Conservation (phyloP, 1,139 yeast genomes). For the Blastobotrys persicus region DNA sequence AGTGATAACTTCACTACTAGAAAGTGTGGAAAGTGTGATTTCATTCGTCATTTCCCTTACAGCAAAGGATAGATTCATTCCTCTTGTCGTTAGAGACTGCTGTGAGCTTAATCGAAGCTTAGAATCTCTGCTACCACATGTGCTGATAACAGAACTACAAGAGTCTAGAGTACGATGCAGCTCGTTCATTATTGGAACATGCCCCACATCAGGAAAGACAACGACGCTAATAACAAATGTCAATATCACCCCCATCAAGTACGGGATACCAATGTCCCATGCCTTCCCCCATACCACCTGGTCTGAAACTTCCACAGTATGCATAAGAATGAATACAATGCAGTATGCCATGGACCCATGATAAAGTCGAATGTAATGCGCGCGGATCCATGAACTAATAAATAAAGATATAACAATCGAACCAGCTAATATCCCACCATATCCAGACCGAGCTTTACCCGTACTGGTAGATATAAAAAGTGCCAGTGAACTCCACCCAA, state of each 20-base stretch:
- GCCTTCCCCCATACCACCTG: conserved; percentile 37
- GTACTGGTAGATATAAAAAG: conserved; percentile 44
- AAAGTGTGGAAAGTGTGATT: conserved; percentile 39
- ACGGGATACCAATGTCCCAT: conserved; percentile 48
- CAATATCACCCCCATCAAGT: conserved; percentile 43
- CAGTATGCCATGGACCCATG: conserved; percentile 41
- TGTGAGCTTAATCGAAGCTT: conserved; percentile 19
- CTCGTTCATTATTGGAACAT: conserved; percentile 26
- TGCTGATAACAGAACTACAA: conserved; percentile 20
- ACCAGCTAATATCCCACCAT: conserved; percentile 48
- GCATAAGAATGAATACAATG: conserved; percentile 39
- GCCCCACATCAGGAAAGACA: conserved; percentile 44
- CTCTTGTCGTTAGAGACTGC: conserved; percentile 35
- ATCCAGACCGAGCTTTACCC: conserved; percentile 41
- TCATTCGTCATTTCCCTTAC: conserved; percentile 48
- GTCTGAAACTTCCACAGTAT: conserved; percentile 25
- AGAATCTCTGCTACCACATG: conserved; percentile 21
- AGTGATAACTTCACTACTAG: conserved; percentile 36
- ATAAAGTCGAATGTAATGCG: conserved; percentile 42
- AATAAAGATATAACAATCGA: conserved; percentile 43
- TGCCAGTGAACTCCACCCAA: conserved; percentile 47
- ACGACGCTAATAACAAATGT: conserved; percentile 39
- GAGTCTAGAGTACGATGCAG: conserved; percentile 22
- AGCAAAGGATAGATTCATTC: conserved; percentile 41
- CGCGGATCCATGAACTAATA: conserved; percentile 43